Base-by-base conservation (phyloP, 2,329 filamentous ascomycete species). In the Aspergillus carbonarius region DNA sequence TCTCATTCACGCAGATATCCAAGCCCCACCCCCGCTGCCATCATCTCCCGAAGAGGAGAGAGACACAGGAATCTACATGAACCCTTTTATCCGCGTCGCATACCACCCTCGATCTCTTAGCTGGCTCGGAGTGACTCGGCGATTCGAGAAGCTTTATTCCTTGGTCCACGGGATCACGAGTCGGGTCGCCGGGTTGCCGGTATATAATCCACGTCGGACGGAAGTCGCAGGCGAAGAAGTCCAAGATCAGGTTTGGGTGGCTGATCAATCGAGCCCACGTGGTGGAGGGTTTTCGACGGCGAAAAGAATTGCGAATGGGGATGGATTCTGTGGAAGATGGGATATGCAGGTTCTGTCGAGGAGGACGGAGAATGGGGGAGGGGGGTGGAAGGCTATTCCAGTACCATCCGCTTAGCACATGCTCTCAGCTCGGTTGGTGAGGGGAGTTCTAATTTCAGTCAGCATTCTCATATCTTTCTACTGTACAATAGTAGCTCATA, bases 81-180 rank as follows among this genome's bases (percentile, higher is more conserved):
- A 92, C 68, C 89, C 89, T 0, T 91, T 84, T 68, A 83, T 92
- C 42, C 84, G 89, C 15, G 87, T 90, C 3, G 85, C 89, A 1
- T 91, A 92, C 70, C 81, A 83, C 39, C 73, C 78, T 32, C 70
- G 70, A 3, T 83, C 85, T 0, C 79, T 89, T 10, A 74, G 75
- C 0, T 87, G 84, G 82, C 77, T 91, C 1, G 75, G 78, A 2
- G 72, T 86, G 27, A 82, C 83, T 4, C 83, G 84, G 57, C 83
- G 86, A 6, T 87, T 88, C 65, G 89, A 92, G 72, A 77, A 84
- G 3, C 76, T 91, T 0, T 86, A 88, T 61, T 77, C 80, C 0
- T 70, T 83, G 3, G 78, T 84, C 3, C 87, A 91, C 65, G 75
- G 78, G 27, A 68, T 90, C 20, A 70, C 86, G 12, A 88, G 84